Conservation (phyloP, 495 filamentous ascomycete genomes). For the Neurospora sp. region DNA sequence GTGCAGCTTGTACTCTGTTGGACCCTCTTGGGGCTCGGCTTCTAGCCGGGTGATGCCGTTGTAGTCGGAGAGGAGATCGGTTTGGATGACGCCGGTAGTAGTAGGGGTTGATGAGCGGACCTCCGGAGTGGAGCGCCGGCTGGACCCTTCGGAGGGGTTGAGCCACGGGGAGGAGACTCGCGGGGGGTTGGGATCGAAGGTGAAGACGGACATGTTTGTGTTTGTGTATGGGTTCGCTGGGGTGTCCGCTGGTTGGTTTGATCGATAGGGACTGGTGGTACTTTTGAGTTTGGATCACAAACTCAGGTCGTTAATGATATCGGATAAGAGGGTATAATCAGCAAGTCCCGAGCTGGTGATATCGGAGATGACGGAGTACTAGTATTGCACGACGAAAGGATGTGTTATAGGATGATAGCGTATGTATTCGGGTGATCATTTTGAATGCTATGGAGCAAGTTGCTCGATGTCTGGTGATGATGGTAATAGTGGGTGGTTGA, state of each 20-base stretch:
- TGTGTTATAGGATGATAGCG: constrained; percentile 19
- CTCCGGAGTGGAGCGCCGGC: constrained; percentile 18
- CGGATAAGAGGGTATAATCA: neutral
- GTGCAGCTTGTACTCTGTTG: constrained; percentile 94
- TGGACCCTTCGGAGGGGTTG: constrained; percentile 31
- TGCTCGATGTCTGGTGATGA: constrained; percentile 1
- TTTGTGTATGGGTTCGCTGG: neutral
- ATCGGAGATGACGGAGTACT: neutral
- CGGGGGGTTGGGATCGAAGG: constrained; percentile 80
- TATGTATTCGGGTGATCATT: constrained; percentile 53
- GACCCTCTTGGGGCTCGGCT: constrained; percentile 86
- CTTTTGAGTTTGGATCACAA: too few species aligned
- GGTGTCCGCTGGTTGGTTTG: neutral
- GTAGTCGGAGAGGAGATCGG: constrained; percentile 53
- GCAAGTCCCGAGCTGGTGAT: neutral
- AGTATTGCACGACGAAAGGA: constrained; percentile 12
- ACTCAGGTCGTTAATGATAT: neutral
- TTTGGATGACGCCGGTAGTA: constrained; percentile 24
- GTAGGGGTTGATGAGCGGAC: constrained; percentile 15
- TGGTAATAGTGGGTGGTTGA: neutral
- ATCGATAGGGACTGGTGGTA: too few species aligned
- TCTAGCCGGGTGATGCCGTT: constrained; percentile 62
- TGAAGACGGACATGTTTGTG: constrained; percentile 81
- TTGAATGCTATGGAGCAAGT: constrained; percentile 25
- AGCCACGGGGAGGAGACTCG: constrained; percentile 87